Evolutionary conservation across 2,329 filamentous ascomycete genomes (phyloP), one percentile per base, ranked within the genome.

Genomic region (Cladobotryum protrusum): DNA sequence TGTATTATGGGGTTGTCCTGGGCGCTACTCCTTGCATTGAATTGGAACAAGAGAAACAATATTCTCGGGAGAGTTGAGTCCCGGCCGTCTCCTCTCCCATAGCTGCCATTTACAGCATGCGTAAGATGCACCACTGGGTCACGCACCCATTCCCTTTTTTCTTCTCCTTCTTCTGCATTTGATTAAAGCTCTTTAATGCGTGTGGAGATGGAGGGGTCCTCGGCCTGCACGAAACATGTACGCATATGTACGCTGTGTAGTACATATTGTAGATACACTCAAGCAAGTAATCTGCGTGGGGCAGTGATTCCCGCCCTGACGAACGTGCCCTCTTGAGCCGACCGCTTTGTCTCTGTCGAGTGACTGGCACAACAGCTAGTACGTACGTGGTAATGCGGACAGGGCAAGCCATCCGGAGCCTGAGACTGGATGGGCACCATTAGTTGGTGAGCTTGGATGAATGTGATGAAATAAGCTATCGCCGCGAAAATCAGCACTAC

Each of bases 261-360:
- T 29, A 29, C 24, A 29, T 29, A 29, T 9, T 29, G 24, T 29
- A 29, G 24, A 29, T 29, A 9, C 6, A 29, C 24, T 29, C 42
- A 50, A 35, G 18, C 17, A 47, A 47, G 29, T 41, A 19, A 32
- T 47, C 13, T 24, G 39, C 39, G 44, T 50, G 49, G 49, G 44
- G 32, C 43, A 33, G 43, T 17, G 29, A 46, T 41, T 36, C 15
- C 32, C 18, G 18, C 20, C 32, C 32, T 42, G 15, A 9, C 20
- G 42, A 20, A 18, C 34, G 32, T 49, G 14, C 19, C 17, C 37
- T 17, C 24, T 32, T 18, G 18, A 29, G 17, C 18, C 32, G 35
- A 17, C 17, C 35, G 35, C 35, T 17, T 37, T 37, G 35, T 37
- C 35, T 37, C 35, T 37, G 14, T 37, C 35, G 5, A 37, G 35